Percentiles rank a stretch among this genome's conserved stretches.
These are phyloP conservation scores for Carex parvula DNA, from an alignment of 176 grass and related monocot species.

Conservation along the genomic window DNA sequence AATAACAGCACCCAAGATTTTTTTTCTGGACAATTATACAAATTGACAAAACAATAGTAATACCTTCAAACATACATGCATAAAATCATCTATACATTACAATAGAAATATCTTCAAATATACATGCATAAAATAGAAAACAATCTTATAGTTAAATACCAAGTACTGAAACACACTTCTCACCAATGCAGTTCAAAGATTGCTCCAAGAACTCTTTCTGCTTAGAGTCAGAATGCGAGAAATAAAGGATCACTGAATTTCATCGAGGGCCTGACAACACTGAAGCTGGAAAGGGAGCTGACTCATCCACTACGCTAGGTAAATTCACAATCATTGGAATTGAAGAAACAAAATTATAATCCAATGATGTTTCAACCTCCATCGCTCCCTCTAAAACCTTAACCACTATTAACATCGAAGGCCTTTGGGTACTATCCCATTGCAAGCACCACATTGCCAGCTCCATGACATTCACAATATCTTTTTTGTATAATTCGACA, in stretches of 20 bases:
- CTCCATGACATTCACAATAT: slow-evolving; percentile 37
- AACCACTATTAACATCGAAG: slow-evolving; percentile 54
- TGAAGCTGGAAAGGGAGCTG: slow-evolving; percentile 22
- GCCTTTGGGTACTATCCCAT: slow-evolving; percentile 38
- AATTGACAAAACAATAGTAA: too few species aligned
- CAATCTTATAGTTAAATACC: too few species aligned
- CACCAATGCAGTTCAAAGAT: too few species aligned
- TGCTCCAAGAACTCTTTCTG: too few species aligned
- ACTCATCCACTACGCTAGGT: not conserved
- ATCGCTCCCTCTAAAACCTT: slow-evolving; percentile 48
- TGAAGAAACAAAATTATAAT: slow-evolving; percentile 26
- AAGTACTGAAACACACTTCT: not conserved
- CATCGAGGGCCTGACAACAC: too few species aligned
- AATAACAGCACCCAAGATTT: too few species aligned
- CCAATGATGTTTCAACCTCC: slow-evolving; percentile 24
- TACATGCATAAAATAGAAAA: too few species aligned
- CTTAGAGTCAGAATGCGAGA: too few species aligned
- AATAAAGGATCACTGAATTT: not conserved
- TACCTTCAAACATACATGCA: too few species aligned
- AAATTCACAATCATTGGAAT: not conserved
- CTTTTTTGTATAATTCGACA: slow-evolving; percentile 21
- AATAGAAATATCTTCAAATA: too few species aligned
- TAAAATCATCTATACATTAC: too few species aligned
- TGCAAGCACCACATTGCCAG: slow-evolving; percentile 67
- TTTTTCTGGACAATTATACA: too few species aligned